Base-by-base conservation (phyloP, 768 basidiomycete species). In the Phanerochaete carnosa region DNA sequence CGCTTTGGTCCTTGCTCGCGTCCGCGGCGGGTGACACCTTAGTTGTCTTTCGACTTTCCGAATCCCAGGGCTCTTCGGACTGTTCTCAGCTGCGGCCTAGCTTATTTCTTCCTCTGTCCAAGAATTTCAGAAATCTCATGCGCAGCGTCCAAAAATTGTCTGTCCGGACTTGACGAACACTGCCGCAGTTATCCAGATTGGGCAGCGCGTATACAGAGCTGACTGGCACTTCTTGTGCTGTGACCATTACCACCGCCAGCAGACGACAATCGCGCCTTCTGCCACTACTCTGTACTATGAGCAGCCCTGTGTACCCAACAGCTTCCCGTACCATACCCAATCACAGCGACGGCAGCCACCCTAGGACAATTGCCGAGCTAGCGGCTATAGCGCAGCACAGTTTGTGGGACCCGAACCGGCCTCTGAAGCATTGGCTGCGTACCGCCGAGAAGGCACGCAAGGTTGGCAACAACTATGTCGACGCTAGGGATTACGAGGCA, bases 361-460 rank as follows among this genome's bases (percentile, higher is more conserved):
- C 89, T 1, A 74, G 80, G 3, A 82, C 86, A 0, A 90, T 91
- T 49, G 77, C 83, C 1, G 84, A 89, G 59, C 83, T 90, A 26
- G 87, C 88, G 7, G 79, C 83, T n/a, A 72, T 72, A 55, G 87
- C 89, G 7, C 80, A 83, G 49, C 72, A 80, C 26, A 74, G 79
- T 65, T 69, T 83, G 35, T 87, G 82, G 76, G 85, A 89, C 62
- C 80, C 83, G 8, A 76, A 72, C 45, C 81, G 75, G 65, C 81
- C 83, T 13, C 77, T 91, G 69, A 91, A 91, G 70, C 75, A 82
- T 66, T 88, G 83, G 75, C 77, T 91, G 58, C 81, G 85, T 46
- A 75, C 79, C 1, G 89, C 88, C 9, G 88, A 90, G 74, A 78
- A 76, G 62, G 81, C 84, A 58, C 79, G 88, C 55, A 80, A 79